Evolutionary conservation across 352 stramenopile species (phyloP), one percentile per base, ranked within the genome.

Genomic region (Pythium brassicae): DNA sequence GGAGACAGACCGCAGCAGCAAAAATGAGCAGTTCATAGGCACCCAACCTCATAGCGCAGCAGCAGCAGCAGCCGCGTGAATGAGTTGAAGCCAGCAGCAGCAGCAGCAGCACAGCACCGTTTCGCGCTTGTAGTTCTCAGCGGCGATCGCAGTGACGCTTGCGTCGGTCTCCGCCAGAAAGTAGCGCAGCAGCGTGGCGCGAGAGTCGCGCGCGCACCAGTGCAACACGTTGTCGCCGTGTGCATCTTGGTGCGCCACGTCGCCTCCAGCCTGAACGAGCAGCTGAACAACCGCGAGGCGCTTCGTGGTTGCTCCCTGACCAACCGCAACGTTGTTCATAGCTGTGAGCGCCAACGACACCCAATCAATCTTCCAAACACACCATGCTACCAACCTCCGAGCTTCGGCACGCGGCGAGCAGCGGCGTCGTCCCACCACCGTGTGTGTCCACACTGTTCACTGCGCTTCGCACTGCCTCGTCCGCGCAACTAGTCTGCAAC

Each of bases 171-270:
- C 65, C 20, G 74, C 76, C 26, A 92, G 60, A 2, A 92, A 58
- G 45, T 61, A 87, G 32, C 82, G 78, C 2, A 89, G 61, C 10
- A 87, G 48, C 39, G 74, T 54, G 0, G 83, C 58, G 39, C 69
- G 68, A 20, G 74, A 79, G 23, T 51, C 74, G n/a, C 77, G 74
- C 45, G 76, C 78, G 32, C 82, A 87, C 75, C 76, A 89, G 43
- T 92, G 82, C 6, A 92, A 49, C 17, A 62, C 78, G 20, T 78
- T 89, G 57, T 92, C 78, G 0, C 82, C 78, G 55, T 87, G 73
- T 0, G 67, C 65, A 39, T 92, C 82, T 5, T 69, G 59, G 17
- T 59, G 62, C 7, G 71, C 65, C 4, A 81, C 68, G n/a, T 78
- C 69, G 2, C 61, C 72, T 22, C 72, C 77, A 39, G 64, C 59